phyloP scores from a whole-genome alignment of 257 asterid species.

The Solanum tarijense region DNA sequence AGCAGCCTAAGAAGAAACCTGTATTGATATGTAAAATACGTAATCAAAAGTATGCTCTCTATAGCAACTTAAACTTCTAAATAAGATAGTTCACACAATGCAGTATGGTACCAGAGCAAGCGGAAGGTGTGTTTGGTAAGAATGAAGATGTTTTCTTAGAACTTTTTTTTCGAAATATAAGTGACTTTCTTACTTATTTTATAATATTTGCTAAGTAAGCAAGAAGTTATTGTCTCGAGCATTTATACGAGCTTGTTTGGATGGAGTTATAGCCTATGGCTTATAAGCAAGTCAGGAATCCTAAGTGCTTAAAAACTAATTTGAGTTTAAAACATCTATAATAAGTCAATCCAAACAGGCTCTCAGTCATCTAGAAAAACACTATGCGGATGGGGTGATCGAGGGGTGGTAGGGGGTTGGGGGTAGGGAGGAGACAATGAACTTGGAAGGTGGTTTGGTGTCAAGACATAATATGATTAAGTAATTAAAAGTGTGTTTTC shows the following conservation, averaged over 20 bases:
- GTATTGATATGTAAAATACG: neutral
- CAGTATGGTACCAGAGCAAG: neutral
- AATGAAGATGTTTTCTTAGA: neutral
- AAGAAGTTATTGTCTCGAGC: neutral
- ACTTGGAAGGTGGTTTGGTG: neutral
- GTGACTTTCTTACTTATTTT: too few relatives aligned
- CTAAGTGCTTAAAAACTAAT: too few relatives aligned
- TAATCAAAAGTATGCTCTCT: neutral
- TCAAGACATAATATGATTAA: neutral
- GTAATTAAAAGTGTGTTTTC: neutral
- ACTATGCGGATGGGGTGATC: neutral
- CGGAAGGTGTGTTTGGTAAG: neutral
- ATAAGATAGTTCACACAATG: neutral
- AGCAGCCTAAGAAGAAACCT: slow-evolving; percentile 4
- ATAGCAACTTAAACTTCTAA: neutral
- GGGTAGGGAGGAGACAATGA: neutral
- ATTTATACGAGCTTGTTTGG: too few relatives aligned
- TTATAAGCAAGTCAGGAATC: too few relatives aligned
- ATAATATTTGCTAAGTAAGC: neutral
- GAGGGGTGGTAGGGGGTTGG: neutral
- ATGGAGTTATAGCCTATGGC: too few relatives aligned
- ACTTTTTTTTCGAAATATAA: neutral
- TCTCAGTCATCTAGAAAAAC: neutral
- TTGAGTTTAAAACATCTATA: too few relatives aligned
- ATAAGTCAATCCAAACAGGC: too few relatives aligned